Conservation (phyloP, 2,329 filamentous ascomycete species). For the Huntiella decipiens region DNA sequence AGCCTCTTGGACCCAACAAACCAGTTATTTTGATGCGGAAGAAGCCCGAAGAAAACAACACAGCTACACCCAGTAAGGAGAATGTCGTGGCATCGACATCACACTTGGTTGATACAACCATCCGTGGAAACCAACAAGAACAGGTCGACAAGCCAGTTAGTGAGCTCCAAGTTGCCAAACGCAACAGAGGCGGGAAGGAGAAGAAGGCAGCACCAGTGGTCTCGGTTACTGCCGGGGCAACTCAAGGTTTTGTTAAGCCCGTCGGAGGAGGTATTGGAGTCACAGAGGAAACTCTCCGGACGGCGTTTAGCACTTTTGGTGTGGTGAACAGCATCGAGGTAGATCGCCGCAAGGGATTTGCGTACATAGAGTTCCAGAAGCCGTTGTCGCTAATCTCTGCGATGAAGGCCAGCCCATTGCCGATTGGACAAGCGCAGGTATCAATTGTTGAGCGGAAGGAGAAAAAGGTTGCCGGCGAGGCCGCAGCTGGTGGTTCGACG, state of each 20-base stretch:
- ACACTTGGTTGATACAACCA: too few species aligned
- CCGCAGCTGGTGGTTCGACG: background rate
- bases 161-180: too few species aligned
- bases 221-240: slow-evolving; percentile 26
- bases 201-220: slow-evolving; percentile 11
- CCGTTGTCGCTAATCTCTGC: slow-evolving; percentile 56
- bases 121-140: too few species aligned
- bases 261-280: slow-evolving; percentile 82
- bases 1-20: slow-evolving; percentile 14
- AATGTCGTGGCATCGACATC: too few species aligned
- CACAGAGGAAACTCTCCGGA: slow-evolving; percentile 60
- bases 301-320: slow-evolving; percentile 57
- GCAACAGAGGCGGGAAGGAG: background rate
- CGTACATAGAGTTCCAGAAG: slow-evolving; percentile 75
- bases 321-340: slow-evolving; percentile 67
- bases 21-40: slow-evolving; percentile 25
- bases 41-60: slow-evolving; percentile 17
- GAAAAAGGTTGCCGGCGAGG: slow-evolving; percentile 20
- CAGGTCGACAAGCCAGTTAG: too few species aligned
- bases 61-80: background rate
- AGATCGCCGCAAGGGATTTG: slow-evolving; percentile 86
- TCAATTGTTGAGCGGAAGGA: slow-evolving; percentile 73
- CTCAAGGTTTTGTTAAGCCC: slow-evolving; percentile 61
- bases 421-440: slow-evolving; percentile 68
- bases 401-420: slow-evolving; percentile 60